phyloP scores from a whole-genome alignment of 2,329 filamentous ascomycete genomes.

The Fusarium sp. region DNA sequence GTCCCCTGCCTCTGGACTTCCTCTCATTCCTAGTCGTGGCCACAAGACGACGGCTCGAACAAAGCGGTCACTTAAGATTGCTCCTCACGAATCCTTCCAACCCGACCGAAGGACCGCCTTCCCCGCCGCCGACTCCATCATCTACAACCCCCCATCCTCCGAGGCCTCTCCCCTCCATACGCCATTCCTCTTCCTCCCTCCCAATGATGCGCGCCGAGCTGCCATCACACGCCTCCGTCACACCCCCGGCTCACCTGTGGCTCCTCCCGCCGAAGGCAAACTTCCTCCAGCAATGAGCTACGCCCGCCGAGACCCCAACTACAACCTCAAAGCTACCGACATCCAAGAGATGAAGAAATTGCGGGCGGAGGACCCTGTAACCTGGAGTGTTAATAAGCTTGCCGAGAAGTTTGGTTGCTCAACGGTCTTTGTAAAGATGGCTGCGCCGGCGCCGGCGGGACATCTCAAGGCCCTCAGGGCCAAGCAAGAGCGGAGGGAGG shows the following conservation, averaged over 20 bases:
- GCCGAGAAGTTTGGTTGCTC: slow-evolving; percentile 65
- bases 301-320: slow-evolving; percentile 49
- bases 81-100: slow-evolving; percentile 68
- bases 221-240: slow-evolving; percentile 57
- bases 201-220: slow-evolving; percentile 60
- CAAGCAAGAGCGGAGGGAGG: slow-evolving; percentile 58
- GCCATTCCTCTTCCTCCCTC: slow-evolving; percentile 71
- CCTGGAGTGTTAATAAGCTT: slow-evolving; percentile 63
- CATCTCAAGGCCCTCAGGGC: slow-evolving; percentile 57
- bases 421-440: slow-evolving; percentile 65
- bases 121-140: slow-evolving; percentile 52
- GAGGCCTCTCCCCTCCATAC: slow-evolving; percentile 67
- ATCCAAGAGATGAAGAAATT: slow-evolving; percentile 67
- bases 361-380: slow-evolving; percentile 60
- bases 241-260: slow-evolving; percentile 40
- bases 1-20: slow-evolving; percentile 38
- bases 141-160: slow-evolving; percentile 65
- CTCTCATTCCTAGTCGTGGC: slow-evolving; percentile 48
- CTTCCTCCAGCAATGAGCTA: slow-evolving; percentile 50
- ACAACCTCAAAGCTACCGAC: slow-evolving; percentile 63
- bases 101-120: slow-evolving; percentile 47
- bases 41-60: slow-evolving; percentile 63
- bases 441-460: slow-evolving; percentile 57
- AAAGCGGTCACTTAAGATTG: slow-evolving; percentile 65
- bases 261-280: slow-evolving; percentile 33